Evolutionary conservation across 805 yeast species (phyloP).

Genomic region (Phaffomyces thermotolerans): DNA sequence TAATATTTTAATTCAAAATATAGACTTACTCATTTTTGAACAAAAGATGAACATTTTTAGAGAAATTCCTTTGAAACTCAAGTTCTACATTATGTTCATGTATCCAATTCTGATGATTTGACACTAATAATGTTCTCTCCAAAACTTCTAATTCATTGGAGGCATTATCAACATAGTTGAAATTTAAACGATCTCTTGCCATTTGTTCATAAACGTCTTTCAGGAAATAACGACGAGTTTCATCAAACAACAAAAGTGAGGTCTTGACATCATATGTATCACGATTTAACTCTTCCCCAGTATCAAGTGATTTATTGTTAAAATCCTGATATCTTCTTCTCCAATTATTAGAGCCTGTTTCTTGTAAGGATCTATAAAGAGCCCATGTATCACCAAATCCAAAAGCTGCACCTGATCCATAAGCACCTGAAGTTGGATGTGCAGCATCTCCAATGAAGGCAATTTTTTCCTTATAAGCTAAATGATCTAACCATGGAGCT

Average conservation of each 20-base stretch:
- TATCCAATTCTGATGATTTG: background rate
- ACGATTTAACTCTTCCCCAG: background rate
- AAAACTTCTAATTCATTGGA: background rate
- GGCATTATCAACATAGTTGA: no score
- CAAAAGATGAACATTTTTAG: no score
- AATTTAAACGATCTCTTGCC: background rate
- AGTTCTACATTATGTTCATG: background rate
- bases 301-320: background rate
- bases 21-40: no score
- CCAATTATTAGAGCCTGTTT: background rate
- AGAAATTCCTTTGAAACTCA: background rate
- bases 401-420: conserved; percentile 1
- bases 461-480: background rate
- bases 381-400: conserved; percentile 1
- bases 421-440: conserved; percentile 1
- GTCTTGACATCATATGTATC: background rate
- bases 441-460: conserved; percentile 1
- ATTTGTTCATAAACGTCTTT: conserved; percentile 1
- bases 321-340: background rate
- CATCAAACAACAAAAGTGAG: background rate
- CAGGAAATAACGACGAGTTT: conserved; percentile 1
- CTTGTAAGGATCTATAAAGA: background rate
- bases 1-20: no score
- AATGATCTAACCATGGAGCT: background rate
- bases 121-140: background rate